A percentile compares a stretch with the other conserved stretches of the same genome.
Conservation (phyloP, 1,284 basidiomycete species). For the Rhodotorula sp. region DNA sequence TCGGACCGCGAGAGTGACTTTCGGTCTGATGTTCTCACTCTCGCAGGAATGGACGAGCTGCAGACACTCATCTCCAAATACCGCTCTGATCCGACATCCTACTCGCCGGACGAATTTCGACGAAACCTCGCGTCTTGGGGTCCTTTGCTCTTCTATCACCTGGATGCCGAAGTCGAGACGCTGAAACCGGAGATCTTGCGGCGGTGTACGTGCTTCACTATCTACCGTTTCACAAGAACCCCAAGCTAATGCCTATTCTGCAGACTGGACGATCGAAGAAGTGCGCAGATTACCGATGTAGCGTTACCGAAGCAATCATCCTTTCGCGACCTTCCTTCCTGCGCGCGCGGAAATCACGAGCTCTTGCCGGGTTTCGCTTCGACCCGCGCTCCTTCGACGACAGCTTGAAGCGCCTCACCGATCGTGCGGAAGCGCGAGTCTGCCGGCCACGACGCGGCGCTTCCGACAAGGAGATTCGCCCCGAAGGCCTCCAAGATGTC, state of each 20-base stretch:
- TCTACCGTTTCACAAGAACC: background rate
- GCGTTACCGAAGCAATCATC: background rate
- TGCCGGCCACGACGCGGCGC: background rate
- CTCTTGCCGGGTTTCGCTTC: background rate
- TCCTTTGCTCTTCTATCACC: slow-evolving; percentile 34
- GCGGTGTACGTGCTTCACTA: slow-evolving; percentile 9
- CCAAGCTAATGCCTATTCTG: too few relatives aligned
- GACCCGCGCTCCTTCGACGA: background rate
- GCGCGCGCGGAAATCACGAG: background rate
- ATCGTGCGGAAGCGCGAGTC: background rate
- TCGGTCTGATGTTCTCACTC: background rate
- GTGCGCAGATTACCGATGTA: slow-evolving; percentile 34
- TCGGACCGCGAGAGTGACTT: background rate
- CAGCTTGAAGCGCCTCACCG: background rate
- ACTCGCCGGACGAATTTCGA: slow-evolving; percentile 20
- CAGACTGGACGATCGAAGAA: slow-evolving; percentile 25
- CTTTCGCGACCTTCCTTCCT: background rate
- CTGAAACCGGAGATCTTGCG: slow-evolving; percentile 25
- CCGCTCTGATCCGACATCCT: slow-evolving; percentile 11
- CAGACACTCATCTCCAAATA: slow-evolving; percentile 16
- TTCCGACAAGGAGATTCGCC: background rate
- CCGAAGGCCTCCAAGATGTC: background rate
- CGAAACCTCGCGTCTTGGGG: slow-evolving; percentile 25
- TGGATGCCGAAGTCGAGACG: slow-evolving; percentile 31
- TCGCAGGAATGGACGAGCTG: slow-evolving; percentile 23